Evolutionary conservation across 2,329 filamentous ascomycete species (phyloP), one percentile per base, ranked within the genome.

Genomic region (Magnaporthiopsis incrustans): DNA sequence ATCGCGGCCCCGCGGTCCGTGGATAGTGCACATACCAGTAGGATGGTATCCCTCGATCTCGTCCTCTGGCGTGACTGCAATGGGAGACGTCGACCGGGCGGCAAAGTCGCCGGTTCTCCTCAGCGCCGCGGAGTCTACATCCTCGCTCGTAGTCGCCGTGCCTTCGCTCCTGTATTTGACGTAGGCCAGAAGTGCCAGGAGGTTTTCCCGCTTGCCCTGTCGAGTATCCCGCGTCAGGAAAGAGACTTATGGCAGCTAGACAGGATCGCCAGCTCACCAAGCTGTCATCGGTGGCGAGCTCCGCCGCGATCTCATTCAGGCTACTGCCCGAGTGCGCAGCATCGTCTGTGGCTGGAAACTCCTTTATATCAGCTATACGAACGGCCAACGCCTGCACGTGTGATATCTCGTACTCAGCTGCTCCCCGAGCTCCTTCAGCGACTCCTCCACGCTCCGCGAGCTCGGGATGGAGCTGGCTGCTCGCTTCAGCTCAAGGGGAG

Each of bases 21-120:
- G 26, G 50, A 8, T 7, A 12, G 38, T 11, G n/a, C 33, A 59
- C 53, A 7, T 35, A 63, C 62, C 35, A 25, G 62, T 63, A 18
- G 62, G 62, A 33, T 63, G 62, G 57, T 63, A 63, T 33, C 57
- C 56, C 57, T 56, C 59, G 25, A 35, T 33, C 15, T 65, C 61
- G n/a, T 63, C 61, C 3, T 63, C 61, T 22, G 58, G 57, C 15
- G 57, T 11, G 27, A 62, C 60, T 11, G 11, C 61, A 4, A 67
- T 27, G 0, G 67, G 68, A 1, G 67, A 27, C 30, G 69, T 60
- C 11, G 60, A 62, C 15, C 35, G 56, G 38, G 60, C 63, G 25
- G 65, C 66, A 59, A 66, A 67, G 10, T 22, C 30, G 61, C 66
- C 22, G 22, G 69, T 65, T 63, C 1, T 50, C 18, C 0, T 50